These are phyloP conservation scores for Alternaria arbusti DNA, from an alignment of 2,329 filamentous ascomycete genomes.

Conservation along the genomic window DNA sequence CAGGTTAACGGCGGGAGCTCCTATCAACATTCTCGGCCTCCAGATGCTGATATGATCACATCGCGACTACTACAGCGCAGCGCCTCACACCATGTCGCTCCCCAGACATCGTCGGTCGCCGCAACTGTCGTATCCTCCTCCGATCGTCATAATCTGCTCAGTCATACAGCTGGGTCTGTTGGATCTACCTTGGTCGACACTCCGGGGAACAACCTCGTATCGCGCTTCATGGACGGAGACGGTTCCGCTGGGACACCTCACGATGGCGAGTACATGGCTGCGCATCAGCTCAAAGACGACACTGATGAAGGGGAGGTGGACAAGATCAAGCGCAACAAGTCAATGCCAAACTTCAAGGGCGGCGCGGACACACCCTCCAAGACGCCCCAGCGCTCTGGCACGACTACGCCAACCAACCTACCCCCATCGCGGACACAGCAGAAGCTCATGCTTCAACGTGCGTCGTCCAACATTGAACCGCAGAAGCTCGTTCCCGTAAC, in stretches of 20 bases:
- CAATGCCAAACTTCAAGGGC: slow-evolving; percentile 45
- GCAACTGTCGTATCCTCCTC: slow-evolving; percentile 57
- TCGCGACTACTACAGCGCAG: slow-evolving; percentile 70
- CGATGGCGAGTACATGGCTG: slow-evolving; percentile 47
- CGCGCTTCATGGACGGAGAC: slow-evolving; percentile 53
- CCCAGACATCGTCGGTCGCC: slow-evolving; percentile 68
- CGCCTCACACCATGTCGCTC: slow-evolving; percentile 66
- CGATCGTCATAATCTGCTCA: slow-evolving; percentile 43
- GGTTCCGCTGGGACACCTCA: slow-evolving; percentile 51
- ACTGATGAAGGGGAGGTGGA: slow-evolving; percentile 31
- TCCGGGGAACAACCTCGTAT: slow-evolving; percentile 51
- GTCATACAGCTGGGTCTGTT: slow-evolving; percentile 46
- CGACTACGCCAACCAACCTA: slow-evolving; percentile 50
- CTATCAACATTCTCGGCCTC: slow-evolving; percentile 44
- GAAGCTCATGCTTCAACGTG: slow-evolving; percentile 76
- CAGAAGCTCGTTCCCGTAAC: slow-evolving; percentile 55
- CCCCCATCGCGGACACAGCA: slow-evolving; percentile 71
- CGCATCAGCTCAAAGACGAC: slow-evolving; percentile 30
- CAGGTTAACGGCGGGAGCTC: slow-evolving; percentile 41
- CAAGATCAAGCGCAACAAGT: slow-evolving; percentile 47
- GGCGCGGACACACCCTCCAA: slow-evolving; percentile 36
- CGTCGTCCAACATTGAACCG: slow-evolving; percentile 74
- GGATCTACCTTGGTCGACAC: slow-evolving; percentile 50
- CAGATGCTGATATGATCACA: slow-evolving; percentile 70
- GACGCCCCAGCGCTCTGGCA: slow-evolving; percentile 43